These are phyloP conservation scores for Emmonsiellopsis sp. DNA, from an alignment of 2,329 filamentous ascomycete genomes.

Conservation along the genomic window DNA sequence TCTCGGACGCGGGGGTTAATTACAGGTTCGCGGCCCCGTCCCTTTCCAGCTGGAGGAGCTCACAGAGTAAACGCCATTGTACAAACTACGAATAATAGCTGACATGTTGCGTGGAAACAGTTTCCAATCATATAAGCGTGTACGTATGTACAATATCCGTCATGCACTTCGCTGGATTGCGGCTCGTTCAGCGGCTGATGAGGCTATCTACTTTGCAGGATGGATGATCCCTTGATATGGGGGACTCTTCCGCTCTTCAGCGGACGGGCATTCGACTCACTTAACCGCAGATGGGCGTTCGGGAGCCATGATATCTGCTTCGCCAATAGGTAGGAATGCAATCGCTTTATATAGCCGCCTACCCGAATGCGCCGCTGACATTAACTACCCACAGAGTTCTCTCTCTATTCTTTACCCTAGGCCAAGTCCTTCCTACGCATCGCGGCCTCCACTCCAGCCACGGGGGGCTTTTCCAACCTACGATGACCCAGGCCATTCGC, in stretches of 20 bases:
- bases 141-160: constrained; percentile 45
- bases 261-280: constrained; percentile 52
- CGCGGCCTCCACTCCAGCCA: constrained; percentile 65
- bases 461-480: constrained; percentile 84
- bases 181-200: too few relatives aligned
- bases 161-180: constrained; percentile 11
- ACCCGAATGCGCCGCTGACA: neutral
- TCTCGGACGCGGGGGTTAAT: constrained; percentile 66
- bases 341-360: neutral
- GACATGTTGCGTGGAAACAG: constrained; percentile 33
- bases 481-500: constrained; percentile 74
- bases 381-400: constrained; percentile 43
- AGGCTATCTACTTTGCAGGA: constrained; percentile 39
- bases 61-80: neutral
- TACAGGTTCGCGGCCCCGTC: constrained; percentile 50
- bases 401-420: constrained; percentile 73
- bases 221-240: constrained; percentile 94
- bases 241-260: constrained; percentile 72
- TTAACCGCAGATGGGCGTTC: constrained; percentile 75
- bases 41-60: neutral
- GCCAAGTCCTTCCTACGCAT: constrained; percentile 86
- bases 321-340: constrained; percentile 60
- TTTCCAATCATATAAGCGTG: constrained; percentile 84
- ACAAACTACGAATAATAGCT: constrained; percentile 5
- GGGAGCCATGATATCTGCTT: constrained; percentile 96